Conservation (phyloP, 2,329 filamentous ascomycete genomes). For the Metarhizium humberi region DNA sequence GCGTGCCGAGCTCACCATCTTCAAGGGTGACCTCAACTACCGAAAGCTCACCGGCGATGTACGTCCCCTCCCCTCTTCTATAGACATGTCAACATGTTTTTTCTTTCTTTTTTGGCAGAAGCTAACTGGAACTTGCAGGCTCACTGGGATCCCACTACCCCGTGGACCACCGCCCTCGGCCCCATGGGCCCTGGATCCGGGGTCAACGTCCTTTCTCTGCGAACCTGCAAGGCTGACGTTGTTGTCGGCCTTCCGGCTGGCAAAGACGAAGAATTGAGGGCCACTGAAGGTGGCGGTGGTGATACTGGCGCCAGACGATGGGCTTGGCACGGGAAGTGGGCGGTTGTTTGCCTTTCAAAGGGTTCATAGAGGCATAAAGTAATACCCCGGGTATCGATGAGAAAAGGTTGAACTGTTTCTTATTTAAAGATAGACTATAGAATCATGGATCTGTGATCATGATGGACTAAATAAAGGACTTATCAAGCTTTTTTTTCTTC, state of each 20-base stretch:
- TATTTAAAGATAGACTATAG: conserved; percentile 6
- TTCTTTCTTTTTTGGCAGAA: neutral
- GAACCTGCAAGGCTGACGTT: conserved; percentile 94
- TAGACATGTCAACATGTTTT: neutral
- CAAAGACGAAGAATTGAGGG: conserved; percentile 70
- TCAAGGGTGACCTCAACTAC: conserved; percentile 97
- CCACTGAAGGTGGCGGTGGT: conserved; percentile 59
- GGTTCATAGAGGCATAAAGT: conserved; percentile 15
- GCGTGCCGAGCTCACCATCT: conserved; percentile 77
- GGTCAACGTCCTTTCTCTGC: conserved; percentile 73
- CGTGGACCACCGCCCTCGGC: conserved; percentile 76
- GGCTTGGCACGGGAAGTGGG: conserved; percentile 96
- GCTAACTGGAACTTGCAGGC: conserved; percentile 15
- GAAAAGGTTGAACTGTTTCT: neutral
- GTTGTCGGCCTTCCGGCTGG: conserved; percentile 80
- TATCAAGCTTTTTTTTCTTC: neutral
- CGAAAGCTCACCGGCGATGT: conserved; percentile 86
- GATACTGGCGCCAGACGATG: conserved; percentile 67
- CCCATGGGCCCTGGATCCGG: conserved; percentile 75
- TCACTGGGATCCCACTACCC: conserved; percentile 75
- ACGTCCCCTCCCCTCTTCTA: conserved; percentile 22
- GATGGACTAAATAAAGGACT: neutral
- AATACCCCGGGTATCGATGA: neutral
- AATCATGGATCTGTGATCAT: neutral
- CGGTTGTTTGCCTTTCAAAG: conserved; percentile 57